Conservation (phyloP, 1,284 basidiomycete species). For the Heterobasidion irregulare region DNA sequence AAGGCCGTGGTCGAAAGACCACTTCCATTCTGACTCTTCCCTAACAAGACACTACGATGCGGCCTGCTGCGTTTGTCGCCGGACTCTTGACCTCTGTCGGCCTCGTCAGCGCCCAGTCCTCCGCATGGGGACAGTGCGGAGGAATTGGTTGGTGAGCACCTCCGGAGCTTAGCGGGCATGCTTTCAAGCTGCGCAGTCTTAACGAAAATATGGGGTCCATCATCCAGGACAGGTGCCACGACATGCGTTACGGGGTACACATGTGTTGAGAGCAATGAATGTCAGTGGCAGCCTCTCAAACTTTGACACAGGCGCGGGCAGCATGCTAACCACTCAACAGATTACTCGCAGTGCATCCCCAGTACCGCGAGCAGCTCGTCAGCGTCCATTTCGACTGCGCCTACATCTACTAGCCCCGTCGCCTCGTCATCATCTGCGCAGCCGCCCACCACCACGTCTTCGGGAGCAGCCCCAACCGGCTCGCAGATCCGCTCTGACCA, state of each 20-base stretch:
- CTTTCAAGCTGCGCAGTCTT: too few species aligned
- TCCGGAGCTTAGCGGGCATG: not conserved
- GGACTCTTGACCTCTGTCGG: constrained; percentile 3
- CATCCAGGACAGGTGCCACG: constrained; percentile 33
- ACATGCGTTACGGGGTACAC: constrained; percentile 37
- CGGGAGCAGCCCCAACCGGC: constrained; percentile 37
- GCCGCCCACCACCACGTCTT: constrained; percentile 28
- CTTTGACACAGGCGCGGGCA: constrained; percentile 5
- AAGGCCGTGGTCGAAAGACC: not conserved
- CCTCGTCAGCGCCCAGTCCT: constrained; percentile 25
- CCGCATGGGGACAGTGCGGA: constrained; percentile 40
- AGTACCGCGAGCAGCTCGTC: constrained; percentile 15
- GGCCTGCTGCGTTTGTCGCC: not conserved
- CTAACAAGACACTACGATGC: not conserved
- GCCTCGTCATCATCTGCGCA: constrained; percentile 25
- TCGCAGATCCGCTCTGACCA: constrained; percentile 47
- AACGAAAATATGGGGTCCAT: not conserved
- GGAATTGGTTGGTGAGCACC: constrained; percentile 34
- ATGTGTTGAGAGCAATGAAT: constrained; percentile 34
- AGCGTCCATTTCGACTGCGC: constrained; percentile 11
- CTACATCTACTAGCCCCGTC: constrained; percentile 20
- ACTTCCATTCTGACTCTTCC: too few species aligned
- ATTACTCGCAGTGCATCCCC: constrained; percentile 44
- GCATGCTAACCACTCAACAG: constrained; percentile 16
- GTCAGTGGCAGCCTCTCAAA: constrained; percentile 18